Base-by-base conservation (phyloP, 306 rosid species). In the Ziziphus jujuba region DNA sequence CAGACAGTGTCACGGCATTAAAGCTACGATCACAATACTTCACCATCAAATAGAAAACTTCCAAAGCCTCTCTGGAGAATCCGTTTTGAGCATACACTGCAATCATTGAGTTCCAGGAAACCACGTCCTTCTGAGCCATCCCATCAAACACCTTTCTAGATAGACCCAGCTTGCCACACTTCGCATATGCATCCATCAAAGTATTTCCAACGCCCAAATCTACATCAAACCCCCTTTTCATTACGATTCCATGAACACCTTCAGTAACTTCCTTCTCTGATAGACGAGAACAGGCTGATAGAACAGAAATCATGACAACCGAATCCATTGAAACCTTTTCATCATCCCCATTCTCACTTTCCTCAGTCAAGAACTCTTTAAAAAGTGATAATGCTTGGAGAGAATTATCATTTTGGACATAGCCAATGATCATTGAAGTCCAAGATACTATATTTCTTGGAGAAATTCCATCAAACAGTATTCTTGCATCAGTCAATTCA, bases 141-240 rank as follows among this genome's bases (percentile, higher is more conserved):
- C 82, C 83, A 75, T 85, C 89, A 80, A 92, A 92, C 68, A 92
- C 87, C 61, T 85, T 81, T 79, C 82, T 87, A 9, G 92, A 83
- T 65, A 76, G 73, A 38, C 43, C 21, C 23, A 70, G 71, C 75
- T 85, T 82, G n/a, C 95, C 78, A 38, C 87, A 89, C 81, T 85
- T 89, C 14, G 98, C 91, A 80, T 87, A 92, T 13, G 95, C 91
- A 74, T 89, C 98, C 85, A 89, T 82, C 87, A 92, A 84, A 43
- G 91, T 89, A 72, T 92, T 92, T 63, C 87, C 89, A 72, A 84
- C 87, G 1, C 85, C 81, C 62, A 77, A 69, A 63, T 80, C 66
- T 67, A 62, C 84, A 17, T 77, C 80, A 66, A 92, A 78, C 45
- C 98, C 98, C 53, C 77, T 81, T 61, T 85, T 92, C 44, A 82